Base-by-base conservation (phyloP, 1,284 basidiomycete genomes). In the Fomes fomentarius region DNA sequence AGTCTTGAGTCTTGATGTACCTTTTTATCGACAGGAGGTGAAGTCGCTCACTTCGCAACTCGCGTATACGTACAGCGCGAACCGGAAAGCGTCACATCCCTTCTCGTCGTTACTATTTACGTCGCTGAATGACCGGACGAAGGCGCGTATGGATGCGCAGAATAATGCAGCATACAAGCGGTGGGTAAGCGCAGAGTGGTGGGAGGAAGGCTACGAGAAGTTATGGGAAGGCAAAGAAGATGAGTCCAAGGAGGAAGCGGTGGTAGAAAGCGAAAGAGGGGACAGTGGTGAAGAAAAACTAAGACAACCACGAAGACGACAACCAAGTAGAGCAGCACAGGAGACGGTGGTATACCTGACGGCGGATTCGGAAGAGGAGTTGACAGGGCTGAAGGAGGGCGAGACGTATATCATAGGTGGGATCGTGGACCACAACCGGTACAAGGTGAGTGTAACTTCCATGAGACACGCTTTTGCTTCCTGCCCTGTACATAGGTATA, bases 401-500 rank as follows among this genome's bases (percentile, higher is more conserved):
- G 93, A 95, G 69, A 91, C 87, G 2, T 99, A 99, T 69, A 87
- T 99, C 62, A 95, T 99, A 54, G 97, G 97, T 30, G 97, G 96
- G 14, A 91, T 99, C 61, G 92, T 92, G 57, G 97, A 99, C 71
- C 91, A 91, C 64, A 99, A 99, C 74, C 87, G 96, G 33, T 92
- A 98, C 80, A 99, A 98, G 82, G 94, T 91, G 63, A 52, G 73
- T 61, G 12, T 38, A 12, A 17, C 19, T 17, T 37, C 21, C 17
- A 4, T 6, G 10, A 6, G 21, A 30, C 28, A 30, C 12, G 28
- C 28, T 30, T n/a, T n/a, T n/a, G n/a, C n/a, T n/a, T n/a, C n/a
- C n/a, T n/a, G n/a, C n/a, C n/a, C n/a, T n/a, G n/a, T n/a, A n/a
- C n/a, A n/a, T n/a, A n/a, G n/a, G n/a, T n/a, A n/a, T n/a, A n/a